Evolutionary conservation across 192 early-diverging fungal genomes (phyloP).

Genomic region (Linnemannia schmuckeri): DNA sequence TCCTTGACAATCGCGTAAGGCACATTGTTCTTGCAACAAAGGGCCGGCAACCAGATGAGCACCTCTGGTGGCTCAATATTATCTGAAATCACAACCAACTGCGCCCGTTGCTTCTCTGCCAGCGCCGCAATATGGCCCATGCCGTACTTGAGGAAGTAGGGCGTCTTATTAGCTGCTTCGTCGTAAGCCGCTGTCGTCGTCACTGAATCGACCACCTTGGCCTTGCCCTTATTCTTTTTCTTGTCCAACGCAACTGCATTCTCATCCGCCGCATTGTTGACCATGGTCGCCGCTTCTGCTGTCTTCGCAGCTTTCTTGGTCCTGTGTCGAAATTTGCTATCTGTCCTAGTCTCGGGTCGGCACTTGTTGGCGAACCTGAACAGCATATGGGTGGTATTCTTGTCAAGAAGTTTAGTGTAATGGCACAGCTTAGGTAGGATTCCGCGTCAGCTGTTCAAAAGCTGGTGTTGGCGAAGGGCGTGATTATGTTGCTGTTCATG

Average conservation of each 20-base stretch:
- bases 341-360: conserved; percentile 93
- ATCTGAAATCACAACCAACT: conserved; percentile 94
- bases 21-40: conserved; percentile 97
- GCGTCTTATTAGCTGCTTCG: conserved; percentile 79
- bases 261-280: conserved; percentile 85
- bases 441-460: too few species aligned
- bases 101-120: conserved; percentile 94
- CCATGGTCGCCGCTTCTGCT: not conserved
- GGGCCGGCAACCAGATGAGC: conserved; percentile 94
- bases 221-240: not conserved
- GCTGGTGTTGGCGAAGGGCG: too few species aligned
- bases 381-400: conserved; percentile 92
- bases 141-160: conserved; percentile 93
- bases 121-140: conserved; percentile 97
- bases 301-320: conserved; percentile 29
- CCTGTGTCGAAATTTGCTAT: conserved; percentile 90
- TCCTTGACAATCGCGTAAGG: conserved; percentile 97
- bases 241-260: conserved; percentile 66
- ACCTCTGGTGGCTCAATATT: conserved; percentile 97
- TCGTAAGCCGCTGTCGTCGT: not conserved
- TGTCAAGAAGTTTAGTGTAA: conserved; percentile 60
- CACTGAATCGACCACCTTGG: not conserved
- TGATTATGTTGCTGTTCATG: too few species aligned
- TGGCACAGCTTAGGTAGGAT: not conserved
- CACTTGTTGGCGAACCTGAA: conserved; percentile 97